A percentile compares a stretch with the other conserved stretches of the same genome.
These are phyloP conservation scores for Talaromyces trachyspermus DNA, from an alignment of 495 filamentous ascomycete species.

Conservation along the genomic window DNA sequence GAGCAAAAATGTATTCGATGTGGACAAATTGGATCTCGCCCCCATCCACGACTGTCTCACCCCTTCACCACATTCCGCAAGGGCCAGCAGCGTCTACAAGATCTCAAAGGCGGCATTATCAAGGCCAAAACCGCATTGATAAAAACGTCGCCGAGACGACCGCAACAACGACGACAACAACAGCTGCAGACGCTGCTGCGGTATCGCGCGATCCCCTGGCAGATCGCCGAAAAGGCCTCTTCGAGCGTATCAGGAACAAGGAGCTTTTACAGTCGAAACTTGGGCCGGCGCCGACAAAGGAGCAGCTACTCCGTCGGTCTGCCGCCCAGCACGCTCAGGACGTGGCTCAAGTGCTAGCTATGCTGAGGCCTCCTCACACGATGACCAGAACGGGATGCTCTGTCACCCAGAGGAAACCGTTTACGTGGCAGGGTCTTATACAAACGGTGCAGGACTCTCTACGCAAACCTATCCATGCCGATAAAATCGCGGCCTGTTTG, in stretches of 20 bases:
- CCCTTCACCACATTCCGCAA: constrained; percentile 34
- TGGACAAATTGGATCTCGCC: constrained; percentile 28
- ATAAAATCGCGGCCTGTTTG: constrained; percentile 34
- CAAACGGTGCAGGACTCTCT: constrained; percentile 33
- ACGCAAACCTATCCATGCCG: constrained; percentile 28
- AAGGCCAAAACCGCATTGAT: constrained; percentile 32
- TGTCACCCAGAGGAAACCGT: constrained; percentile 33
- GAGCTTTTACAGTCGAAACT: too few relatives aligned
- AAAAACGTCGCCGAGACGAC: too few relatives aligned
- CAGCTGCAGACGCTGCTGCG: too few relatives aligned
- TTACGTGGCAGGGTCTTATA: constrained; percentile 30
- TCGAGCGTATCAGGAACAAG: too few relatives aligned
- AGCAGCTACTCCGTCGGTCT: constrained; percentile 28
- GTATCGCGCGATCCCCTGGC: too few relatives aligned
- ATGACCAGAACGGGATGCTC: constrained; percentile 25
- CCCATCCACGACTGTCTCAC: constrained; percentile 36
- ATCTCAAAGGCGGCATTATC: constrained; percentile 36
- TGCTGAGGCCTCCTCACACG: constrained; percentile 24
- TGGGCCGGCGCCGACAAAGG: too few relatives aligned
- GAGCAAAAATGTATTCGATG: constrained; percentile 15
- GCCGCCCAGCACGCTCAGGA: constrained; percentile 36
- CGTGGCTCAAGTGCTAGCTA: constrained; percentile 30
- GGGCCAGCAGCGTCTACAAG: constrained; percentile 41
- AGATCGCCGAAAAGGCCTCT: too few relatives aligned
- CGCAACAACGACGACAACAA: too few relatives aligned